Conservation (phyloP, 306 rosid genomes). For the Cajanus cajan region DNA sequence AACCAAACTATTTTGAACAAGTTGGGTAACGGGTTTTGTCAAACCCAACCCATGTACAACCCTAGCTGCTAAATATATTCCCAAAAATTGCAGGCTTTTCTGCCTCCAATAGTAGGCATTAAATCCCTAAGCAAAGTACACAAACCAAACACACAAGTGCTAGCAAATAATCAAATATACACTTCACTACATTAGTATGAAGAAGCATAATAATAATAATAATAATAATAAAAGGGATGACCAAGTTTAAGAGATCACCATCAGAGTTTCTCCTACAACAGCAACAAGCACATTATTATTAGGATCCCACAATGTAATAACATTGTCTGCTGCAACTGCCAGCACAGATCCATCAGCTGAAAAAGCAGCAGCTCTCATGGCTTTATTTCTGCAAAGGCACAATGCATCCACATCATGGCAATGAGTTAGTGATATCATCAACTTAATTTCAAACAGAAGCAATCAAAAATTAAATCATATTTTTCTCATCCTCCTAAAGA, state of each 20-base stretch:
- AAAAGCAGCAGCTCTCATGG: conserved; percentile 87
- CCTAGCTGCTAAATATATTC: background rate
- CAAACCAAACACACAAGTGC: conserved; percentile 5
- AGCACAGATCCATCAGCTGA: conserved; percentile 92
- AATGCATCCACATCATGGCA: conserved; percentile 17
- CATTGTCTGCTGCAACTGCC: conserved; percentile 90
- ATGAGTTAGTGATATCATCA: conserved; percentile 29
- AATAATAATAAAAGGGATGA: background rate
- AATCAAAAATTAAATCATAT: conserved; percentile 4
- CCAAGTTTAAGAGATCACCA: conserved; percentile 42
- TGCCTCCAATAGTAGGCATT: background rate
- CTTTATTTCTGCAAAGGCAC: conserved; percentile 60
- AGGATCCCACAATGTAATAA: conserved; percentile 95
- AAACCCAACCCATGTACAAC: too few relatives aligned
- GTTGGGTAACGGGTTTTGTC: too few relatives aligned
- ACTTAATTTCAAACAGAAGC: conserved; percentile 22
- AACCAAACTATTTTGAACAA: too few relatives aligned
- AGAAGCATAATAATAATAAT: background rate
- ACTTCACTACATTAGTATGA: too few relatives aligned
- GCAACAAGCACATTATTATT: conserved; percentile 74
- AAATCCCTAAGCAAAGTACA: conserved; percentile 1
- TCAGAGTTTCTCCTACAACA: conserved; percentile 67
- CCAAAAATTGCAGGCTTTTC: background rate
- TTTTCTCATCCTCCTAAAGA: background rate
- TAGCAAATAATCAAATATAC: background rate